Base-by-base conservation (phyloP, 2,329 filamentous ascomycete genomes). In the Neofusicoccum cordaticola region DNA sequence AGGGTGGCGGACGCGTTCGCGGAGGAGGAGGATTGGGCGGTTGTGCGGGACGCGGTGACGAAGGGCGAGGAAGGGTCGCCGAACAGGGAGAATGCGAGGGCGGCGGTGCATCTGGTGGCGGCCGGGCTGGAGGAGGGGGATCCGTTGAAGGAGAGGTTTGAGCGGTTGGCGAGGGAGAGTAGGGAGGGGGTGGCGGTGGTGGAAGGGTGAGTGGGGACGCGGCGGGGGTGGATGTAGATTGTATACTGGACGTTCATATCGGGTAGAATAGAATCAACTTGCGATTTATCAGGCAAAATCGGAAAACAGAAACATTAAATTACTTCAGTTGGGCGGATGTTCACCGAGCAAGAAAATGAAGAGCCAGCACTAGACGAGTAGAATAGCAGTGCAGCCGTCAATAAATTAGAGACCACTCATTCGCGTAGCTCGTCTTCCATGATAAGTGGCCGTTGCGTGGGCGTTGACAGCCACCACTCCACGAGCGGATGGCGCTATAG, bases 1-100 rank as follows among this genome's bases (percentile, higher is more conserved):
- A 52, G 45, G 15, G 56, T 53, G 8, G 53, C 27, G 37, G 63
- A 51, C 6, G 45, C 37, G 27, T 65, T 65, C 42, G 22, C 22
- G 17, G 53, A 45, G 15, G 63, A 65, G 17, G 63, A 65, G 12
- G 44, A 48, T 6, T 64, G 53, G 39, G 45, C 35, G n/a, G 27
- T 44, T 6, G 11, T 60, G 27, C 41, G 35, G 42, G 35, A 50
- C 6, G 62, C 51, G 4, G 34, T 41, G 31, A 58, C 52, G 51
- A 19, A 13, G n/a, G 58, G 47, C 3, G 63, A 48, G 27, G 45
- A 17, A 11, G 31, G 22, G 4, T n/a, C 11, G 9, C 22, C 62
- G 13, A 31, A 57, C n/a, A 48, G 42, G 19, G 48, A 53, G 50
- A 64, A 64, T 8, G 51, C 37, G 4, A 6, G n/a, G 34, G 56